A percentile compares a stretch with the other conserved stretches of the same genome.
Evolutionary conservation across 306 rosid species (phyloP).

Genomic region (Albizia julibrissin): DNA sequence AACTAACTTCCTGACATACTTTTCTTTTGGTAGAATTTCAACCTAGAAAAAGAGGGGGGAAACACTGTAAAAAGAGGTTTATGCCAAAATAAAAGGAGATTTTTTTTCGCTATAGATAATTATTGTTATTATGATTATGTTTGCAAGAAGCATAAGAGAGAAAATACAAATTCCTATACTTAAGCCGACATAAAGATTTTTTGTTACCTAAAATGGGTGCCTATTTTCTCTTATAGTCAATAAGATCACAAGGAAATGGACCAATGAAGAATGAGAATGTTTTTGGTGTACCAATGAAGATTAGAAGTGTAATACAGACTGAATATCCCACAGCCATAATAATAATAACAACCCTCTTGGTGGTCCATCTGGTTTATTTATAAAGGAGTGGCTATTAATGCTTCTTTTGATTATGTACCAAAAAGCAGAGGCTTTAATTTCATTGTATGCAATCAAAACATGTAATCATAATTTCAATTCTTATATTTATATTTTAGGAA

Average conservation of each 20-base stretch:
- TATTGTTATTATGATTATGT: constrained; percentile 47
- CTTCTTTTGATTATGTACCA: constrained; percentile 36
- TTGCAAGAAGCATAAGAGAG: constrained; percentile 31
- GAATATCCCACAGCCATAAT: constrained; percentile 40
- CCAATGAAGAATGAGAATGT: constrained; percentile 51
- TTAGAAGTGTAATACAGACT: constrained; percentile 37
- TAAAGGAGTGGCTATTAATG: constrained; percentile 41
- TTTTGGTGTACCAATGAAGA: constrained; percentile 45
- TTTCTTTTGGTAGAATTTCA: neutral
- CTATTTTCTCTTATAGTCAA: constrained; percentile 44
- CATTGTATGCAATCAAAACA: constrained; percentile 18
- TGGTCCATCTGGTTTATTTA: constrained; percentile 41
- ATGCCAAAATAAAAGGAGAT: neutral
- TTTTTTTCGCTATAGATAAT: constrained; percentile 28
- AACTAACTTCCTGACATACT: neutral
- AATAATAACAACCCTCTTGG: constrained; percentile 28
- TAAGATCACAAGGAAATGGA: constrained; percentile 39
- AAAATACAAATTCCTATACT: constrained; percentile 44
- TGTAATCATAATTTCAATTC: neutral
- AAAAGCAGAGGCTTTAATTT: constrained; percentile 33
- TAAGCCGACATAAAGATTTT: constrained; percentile 48
- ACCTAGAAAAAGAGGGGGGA: neutral
- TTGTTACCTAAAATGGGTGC: constrained; percentile 50
- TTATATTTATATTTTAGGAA: too few relatives aligned
- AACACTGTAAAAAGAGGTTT: neutral